Evolutionary conservation across 164 flowering plant species (phyloP).

Genomic region (Pachysandra terminalis): DNA sequence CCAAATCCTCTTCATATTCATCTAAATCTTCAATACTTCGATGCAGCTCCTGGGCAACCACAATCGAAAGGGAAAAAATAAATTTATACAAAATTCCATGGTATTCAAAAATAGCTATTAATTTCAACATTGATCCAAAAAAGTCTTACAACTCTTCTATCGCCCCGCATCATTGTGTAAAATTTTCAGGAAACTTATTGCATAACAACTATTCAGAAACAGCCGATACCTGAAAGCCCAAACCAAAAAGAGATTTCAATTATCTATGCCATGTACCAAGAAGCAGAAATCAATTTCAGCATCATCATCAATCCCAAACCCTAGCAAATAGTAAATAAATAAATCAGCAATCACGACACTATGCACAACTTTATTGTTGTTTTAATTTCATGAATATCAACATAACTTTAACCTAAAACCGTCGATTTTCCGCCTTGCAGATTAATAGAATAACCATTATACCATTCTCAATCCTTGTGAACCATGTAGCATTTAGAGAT

Average conservation of each 20-base stretch:
- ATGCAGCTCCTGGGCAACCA: slow-evolving; percentile 24
- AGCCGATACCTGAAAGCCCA: slow-evolving; percentile 8
- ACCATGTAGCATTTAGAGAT: no score
- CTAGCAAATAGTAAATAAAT: no score
- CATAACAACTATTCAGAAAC: background rate
- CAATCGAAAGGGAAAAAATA: background rate
- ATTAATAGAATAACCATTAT: background rate
- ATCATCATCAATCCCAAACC: no score
- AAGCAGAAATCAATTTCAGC: background rate
- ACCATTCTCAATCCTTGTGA: no score
- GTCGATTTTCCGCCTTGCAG: background rate
- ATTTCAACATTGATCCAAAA: background rate
- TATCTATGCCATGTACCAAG: background rate
- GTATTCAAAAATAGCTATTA: background rate
- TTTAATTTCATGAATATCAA: no score
- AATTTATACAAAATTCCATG: background rate
- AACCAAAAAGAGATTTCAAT: background rate
- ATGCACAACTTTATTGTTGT: no score
- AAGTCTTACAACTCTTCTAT: slow-evolving; percentile 38
- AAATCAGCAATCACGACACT: no score
- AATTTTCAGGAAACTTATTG: background rate
- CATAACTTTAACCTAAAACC: background rate
- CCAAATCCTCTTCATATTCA: slow-evolving; percentile 46
- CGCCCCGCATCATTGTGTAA: slow-evolving; percentile 34
- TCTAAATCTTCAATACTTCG: slow-evolving; percentile 40